These are phyloP conservation scores for Skeletonema menzelii DNA, from an alignment of 108 stramenopile species.

Conservation along the genomic window DNA sequence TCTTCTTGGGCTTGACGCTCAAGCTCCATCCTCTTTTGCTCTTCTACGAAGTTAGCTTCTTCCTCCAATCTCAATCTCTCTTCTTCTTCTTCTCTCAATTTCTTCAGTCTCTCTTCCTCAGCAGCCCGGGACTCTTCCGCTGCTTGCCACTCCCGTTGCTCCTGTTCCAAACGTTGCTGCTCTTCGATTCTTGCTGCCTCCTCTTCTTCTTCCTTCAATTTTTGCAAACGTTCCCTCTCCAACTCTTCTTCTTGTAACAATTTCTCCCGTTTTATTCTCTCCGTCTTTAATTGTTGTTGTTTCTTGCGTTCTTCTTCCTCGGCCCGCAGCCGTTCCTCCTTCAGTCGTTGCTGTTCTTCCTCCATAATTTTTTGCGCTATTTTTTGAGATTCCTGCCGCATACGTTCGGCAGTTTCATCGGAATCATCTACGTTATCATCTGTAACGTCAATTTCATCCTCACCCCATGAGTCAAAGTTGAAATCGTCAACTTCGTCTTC, in stretches of 20 bases:
- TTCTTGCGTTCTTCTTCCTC: background rate
- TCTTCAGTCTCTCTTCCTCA: constrained; percentile 2
- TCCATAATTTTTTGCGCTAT: constrained; percentile 11
- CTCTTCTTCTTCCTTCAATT: background rate
- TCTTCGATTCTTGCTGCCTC: background rate
- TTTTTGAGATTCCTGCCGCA: constrained; percentile 12
- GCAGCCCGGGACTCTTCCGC: constrained; percentile 4
- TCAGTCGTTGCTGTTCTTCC: constrained; percentile 7
- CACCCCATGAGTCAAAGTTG: constrained; percentile 8
- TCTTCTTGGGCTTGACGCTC: constrained; percentile 15
- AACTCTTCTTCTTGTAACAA: background rate
- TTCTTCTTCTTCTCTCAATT: constrained; percentile 2
- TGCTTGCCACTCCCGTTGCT: constrained; percentile 3
- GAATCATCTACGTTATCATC: constrained; percentile 8
- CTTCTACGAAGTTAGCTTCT: constrained; percentile 2
- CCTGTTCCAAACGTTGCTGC: constrained; percentile 3
- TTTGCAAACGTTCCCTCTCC: background rate
- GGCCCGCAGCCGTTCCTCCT: background rate
- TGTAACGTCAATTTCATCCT: constrained; percentile 3
- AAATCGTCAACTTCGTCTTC: constrained; percentile 13
- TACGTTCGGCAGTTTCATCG: constrained; percentile 11
- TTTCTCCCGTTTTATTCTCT: constrained; percentile 6
- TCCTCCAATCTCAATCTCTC: constrained; percentile 5
- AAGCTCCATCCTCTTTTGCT: constrained; percentile 5
- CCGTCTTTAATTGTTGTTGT: background rate